Base-by-base conservation (phyloP, 2,329 filamentous ascomycete species). In the Ophiosphaerella narmari region DNA sequence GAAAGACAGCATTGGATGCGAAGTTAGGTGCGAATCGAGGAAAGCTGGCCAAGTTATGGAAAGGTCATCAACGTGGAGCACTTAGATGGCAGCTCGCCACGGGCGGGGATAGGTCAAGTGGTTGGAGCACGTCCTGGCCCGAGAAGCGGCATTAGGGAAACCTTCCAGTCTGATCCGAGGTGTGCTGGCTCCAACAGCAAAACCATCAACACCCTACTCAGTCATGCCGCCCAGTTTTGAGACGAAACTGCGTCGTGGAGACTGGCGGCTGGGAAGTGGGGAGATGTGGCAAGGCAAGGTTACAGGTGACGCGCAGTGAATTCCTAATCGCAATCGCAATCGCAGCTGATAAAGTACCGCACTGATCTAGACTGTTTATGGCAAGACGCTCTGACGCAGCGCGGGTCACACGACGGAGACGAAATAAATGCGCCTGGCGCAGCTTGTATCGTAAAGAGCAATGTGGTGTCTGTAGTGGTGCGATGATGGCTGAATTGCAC, bases 171-270 rank as follows among this genome's bases (percentile, higher is more conserved):
- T 55, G 50, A 49, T 49, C 52, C 52, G 52, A 50, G 56, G 52
- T 71, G 68, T 58, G 70, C 47, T 73, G 70, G 68, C 70, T 67
- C 67, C 65, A 68, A 59, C 62, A 33, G 60, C 55, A 43, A 53
- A 50, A 51, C 63, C 57, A 58, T 59, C 11, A 29, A 29, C 11
- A 29, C 26, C 11, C 26, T 48, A 54, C 50, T 46, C 52, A 50
- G 53, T 41, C 39, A 46, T 50, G 42, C 43, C 55, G 47, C 45
- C 49, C 50, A 48, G 55, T 43, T 52, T 52, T 57, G 45, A 57
- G 62, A 60, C 54, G 58, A 61, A 60, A 59, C 7, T 29, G 26
- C 58, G 44, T 40, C 50, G 57, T 59, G 52, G 53, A 60, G 26
- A 48, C 53, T 50, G 39, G 37, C 44, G 54, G 48, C 44, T 47